A percentile compares a stretch with the other conserved stretches of the same genome.
These are phyloP conservation scores for Phytophthora melonis DNA, from an alignment of 352 stramenopile genomes.

Conservation along the genomic window DNA sequence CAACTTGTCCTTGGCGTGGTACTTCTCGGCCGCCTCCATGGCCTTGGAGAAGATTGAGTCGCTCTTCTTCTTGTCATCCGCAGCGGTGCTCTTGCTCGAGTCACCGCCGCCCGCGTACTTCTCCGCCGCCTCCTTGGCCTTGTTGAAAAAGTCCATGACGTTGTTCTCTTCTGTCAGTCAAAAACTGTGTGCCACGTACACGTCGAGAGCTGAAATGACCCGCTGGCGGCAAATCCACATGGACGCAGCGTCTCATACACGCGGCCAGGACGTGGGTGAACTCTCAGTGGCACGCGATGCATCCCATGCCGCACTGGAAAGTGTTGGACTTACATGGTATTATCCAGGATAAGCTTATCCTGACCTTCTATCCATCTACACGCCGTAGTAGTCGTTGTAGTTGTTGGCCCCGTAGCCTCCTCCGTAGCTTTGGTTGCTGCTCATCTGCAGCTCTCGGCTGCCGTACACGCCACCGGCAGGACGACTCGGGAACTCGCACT, in stretches of 20 bases:
- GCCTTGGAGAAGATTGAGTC: conserved; percentile 34
- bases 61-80: conserved; percentile 24
- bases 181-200: neutral
- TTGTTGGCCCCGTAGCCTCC: neutral
- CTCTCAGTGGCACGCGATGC: conserved; percentile 3
- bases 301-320: neutral
- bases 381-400: neutral
- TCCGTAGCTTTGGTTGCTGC: neutral
- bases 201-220: conserved; percentile 25
- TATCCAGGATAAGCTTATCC: neutral
- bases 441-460: neutral
- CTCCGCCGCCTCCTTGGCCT: conserved; percentile 33
- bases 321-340: neutral
- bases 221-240: conserved; percentile 12
- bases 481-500: neutral
- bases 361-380: neutral
- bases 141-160: conserved; percentile 39
- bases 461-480: neutral
- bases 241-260: conserved; percentile 16
- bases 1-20: conserved; percentile 40
- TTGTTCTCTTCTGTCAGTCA: neutral
- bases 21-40: conserved; percentile 32
- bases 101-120: conserved; percentile 25
- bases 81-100: conserved; percentile 14
- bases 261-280: conserved; percentile 29